Conservation (phyloP, 2,329 filamentous ascomycete species). For the Coccinonectria pachysandricola region DNA sequence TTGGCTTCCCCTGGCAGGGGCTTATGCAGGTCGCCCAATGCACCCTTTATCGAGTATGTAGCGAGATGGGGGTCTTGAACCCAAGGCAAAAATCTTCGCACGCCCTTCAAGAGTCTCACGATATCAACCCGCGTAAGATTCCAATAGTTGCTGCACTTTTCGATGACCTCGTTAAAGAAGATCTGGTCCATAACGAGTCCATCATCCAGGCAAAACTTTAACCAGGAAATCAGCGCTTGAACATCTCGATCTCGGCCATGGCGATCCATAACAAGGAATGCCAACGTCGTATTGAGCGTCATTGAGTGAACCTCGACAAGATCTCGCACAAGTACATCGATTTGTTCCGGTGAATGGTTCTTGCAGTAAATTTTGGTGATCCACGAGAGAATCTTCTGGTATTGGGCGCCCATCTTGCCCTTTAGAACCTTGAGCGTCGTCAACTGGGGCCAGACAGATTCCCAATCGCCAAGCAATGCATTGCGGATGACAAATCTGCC, state of each 20-base stretch:
- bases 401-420: constrained; percentile 11
- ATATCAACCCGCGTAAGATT: constrained; percentile 17
- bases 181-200: constrained; percentile 20
- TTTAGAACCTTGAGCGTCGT: constrained; percentile 11
- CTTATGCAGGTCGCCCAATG: constrained; percentile 12
- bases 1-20: constrained; percentile 8
- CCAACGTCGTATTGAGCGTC: constrained; percentile 18
- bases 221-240: constrained; percentile 20
- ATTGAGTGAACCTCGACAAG: constrained; percentile 18
- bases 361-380: constrained; percentile 26
- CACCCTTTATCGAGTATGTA: constrained; percentile 11
- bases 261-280: constrained; percentile 20
- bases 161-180: constrained; percentile 19
- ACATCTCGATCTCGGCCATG: constrained; percentile 21
- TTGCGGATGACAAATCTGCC: constrained; percentile 18
- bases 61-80: constrained; percentile 14
- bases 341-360: constrained; percentile 14
- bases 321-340: constrained; percentile 20
- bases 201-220: constrained; percentile 21
- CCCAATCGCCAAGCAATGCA: constrained; percentile 20
- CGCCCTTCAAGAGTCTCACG: constrained; percentile 16
- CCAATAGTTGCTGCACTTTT: constrained; percentile 24
- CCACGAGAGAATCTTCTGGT: constrained; percentile 17
- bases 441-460: constrained; percentile 12
- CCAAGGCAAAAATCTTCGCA: constrained; percentile 16